Base-by-base conservation (phyloP, 2,329 filamentous ascomycete genomes). In the Claviceps purpurea region DNA sequence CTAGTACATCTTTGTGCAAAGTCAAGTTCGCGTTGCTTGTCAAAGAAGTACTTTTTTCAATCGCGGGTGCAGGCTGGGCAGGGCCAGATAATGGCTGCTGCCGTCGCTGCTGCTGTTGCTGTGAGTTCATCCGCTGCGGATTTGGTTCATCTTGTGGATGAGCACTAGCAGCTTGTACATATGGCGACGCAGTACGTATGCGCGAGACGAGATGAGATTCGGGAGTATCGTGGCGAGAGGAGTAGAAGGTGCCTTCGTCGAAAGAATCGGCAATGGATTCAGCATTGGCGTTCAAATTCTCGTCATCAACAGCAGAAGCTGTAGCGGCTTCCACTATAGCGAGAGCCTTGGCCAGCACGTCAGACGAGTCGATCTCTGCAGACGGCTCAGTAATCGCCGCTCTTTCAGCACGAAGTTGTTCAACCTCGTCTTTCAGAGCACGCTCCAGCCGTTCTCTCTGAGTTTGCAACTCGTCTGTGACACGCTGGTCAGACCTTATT, bases 201-300 rank as follows among this genome's bases (percentile, higher is more conserved):
- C 70, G 71, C 30, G 73, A 70, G 41, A 71, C 70, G 54, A 71
- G 69, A 49, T 70, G 71, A 34, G 73, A 75, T 52, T 79, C 74
- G 55, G 79, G 79, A 57, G 89, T 95, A 66, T 90, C 87, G 73
- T 90, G 84, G 71, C 85, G 87, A 70, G 90, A 96, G 59, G 91
- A 96, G 74, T 97, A 96, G 69, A 95, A 95, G 42, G 89, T 93
- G 64, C 94, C 89, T 66, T 94, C 85, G 70, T 96, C 89, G 71
- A 89, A 87, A 39, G 88, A 93, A 67, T 91, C 87, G 76, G 77
- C 86, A 63, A 78, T 70, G 58, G 70, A 76, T 66, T 81, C 81
- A 62, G 74, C 74, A 68, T 83, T 76, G 74, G 72, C 69, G 67
- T 60, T 58, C 54, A 68, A 61, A 59, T 68, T 74, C 59, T 74